Conservation (phyloP, 1,139 yeast species). For the Insectozyma bohioensis region DNA sequence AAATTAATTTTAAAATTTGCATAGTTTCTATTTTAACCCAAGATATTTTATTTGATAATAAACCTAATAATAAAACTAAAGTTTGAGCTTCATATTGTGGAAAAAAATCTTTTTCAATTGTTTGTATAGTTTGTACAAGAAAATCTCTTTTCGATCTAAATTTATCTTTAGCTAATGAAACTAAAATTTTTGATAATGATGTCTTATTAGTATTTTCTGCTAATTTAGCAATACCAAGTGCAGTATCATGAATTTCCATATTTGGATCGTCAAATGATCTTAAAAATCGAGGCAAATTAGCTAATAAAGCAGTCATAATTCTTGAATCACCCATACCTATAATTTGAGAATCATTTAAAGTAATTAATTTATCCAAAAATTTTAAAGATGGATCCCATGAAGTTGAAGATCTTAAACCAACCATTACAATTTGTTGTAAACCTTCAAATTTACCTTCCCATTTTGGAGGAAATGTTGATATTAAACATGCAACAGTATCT, state of each 20-base stretch:
- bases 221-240: slow-evolving; percentile 56
- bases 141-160: slow-evolving; percentile 90
- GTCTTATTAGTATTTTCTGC: slow-evolving; percentile 59
- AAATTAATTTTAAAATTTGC: slow-evolving; percentile 67
- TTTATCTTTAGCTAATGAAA: slow-evolving; percentile 72
- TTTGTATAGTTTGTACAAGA: slow-evolving; percentile 72
- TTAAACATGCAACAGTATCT: slow-evolving; percentile 79
- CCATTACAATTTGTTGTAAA: slow-evolving; percentile 71
- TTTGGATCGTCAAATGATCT: slow-evolving; percentile 68
- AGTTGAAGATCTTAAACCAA: slow-evolving; percentile 78
- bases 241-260: slow-evolving; percentile 59
- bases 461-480: slow-evolving; percentile 86
- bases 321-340: slow-evolving; percentile 74
- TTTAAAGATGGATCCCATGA: slow-evolving; percentile 78
- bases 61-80: slow-evolving; percentile 71
- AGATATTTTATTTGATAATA: slow-evolving; percentile 68
- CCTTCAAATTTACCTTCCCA: slow-evolving; percentile 98
- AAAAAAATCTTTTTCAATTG: slow-evolving; percentile 66
- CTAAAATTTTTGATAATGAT: slow-evolving; percentile 68
- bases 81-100: slow-evolving; percentile 75
- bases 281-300: slow-evolving; percentile 81
- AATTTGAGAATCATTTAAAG: slow-evolving; percentile 69
- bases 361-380: slow-evolving; percentile 70
- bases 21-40: slow-evolving; percentile 85
- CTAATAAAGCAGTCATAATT: slow-evolving; percentile 66